Conservation (phyloP, 108 stramenopile genomes). For the Nitzschia sp. region DNA sequence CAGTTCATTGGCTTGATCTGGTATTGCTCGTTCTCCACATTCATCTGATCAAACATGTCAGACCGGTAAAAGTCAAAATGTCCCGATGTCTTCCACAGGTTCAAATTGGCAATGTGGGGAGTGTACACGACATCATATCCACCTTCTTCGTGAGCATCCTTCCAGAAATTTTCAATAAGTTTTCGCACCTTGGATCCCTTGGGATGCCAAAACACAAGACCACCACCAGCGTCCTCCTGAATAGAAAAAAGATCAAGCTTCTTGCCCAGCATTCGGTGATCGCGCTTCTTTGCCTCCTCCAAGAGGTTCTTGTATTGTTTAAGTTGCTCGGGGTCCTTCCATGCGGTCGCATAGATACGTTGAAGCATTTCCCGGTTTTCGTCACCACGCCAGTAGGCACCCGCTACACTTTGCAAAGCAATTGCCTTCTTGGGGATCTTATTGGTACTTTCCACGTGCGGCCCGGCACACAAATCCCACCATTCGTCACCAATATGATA, state of each 20-base stretch:
- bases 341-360: slow-evolving; percentile 96
- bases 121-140: slow-evolving; percentile 96
- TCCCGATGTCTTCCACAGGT: slow-evolving; percentile 98
- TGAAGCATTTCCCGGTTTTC: slow-evolving; percentile 93
- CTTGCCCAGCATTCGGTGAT: slow-evolving; percentile 96
- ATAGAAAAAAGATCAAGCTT: slow-evolving; percentile 96
- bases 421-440: slow-evolving; percentile 86
- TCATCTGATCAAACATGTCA: slow-evolving; percentile 99
- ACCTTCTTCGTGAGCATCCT: slow-evolving; percentile 66
- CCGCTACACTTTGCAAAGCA: slow-evolving; percentile 86
- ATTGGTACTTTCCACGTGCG: slow-evolving; percentile 91
- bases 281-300: slow-evolving; percentile 96
- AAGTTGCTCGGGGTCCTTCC: slow-evolving; percentile 87
- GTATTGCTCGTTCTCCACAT: slow-evolving; percentile 93
- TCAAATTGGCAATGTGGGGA: slow-evolving; percentile 97
- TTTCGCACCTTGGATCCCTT: slow-evolving; percentile 91
- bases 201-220: slow-evolving; percentile 86
- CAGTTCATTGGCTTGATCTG: slow-evolving; percentile 99
- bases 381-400: slow-evolving; percentile 99
- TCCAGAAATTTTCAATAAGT: slow-evolving; percentile 96
- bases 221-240: slow-evolving; percentile 90
- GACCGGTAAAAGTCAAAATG: slow-evolving; percentile 97
- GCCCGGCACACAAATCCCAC: slow-evolving; percentile 99
- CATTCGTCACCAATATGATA: slow-evolving; percentile 95
- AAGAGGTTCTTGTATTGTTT: slow-evolving; percentile 85